phyloP scores from a whole-genome alignment of 2,329 filamentous ascomycete genomes.

The Elsinoe perseae region DNA sequence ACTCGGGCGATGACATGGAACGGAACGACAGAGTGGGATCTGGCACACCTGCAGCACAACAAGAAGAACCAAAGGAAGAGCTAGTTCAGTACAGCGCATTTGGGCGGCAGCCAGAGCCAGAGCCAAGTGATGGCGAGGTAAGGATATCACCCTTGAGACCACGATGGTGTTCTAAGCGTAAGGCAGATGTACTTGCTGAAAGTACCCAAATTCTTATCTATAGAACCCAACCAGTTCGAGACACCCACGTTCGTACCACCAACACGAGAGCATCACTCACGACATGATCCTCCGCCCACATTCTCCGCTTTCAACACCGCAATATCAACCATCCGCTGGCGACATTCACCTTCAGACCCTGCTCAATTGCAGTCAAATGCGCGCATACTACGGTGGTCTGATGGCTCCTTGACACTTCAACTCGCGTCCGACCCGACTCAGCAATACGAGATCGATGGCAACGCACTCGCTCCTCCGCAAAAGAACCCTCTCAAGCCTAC shows the following conservation, averaged over 20 bases:
- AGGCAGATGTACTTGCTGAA: conserved; percentile 59
- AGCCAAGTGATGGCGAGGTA: conserved; percentile 63
- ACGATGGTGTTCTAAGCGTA: background rate
- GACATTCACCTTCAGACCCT: conserved; percentile 57
- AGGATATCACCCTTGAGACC: conserved; percentile 6
- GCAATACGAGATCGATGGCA: conserved; percentile 67
- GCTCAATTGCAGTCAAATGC: conserved; percentile 66
- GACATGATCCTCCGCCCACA: conserved; percentile 37
- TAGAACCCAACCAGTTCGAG: conserved; percentile 61
- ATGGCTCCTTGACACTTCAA: conserved; percentile 68
- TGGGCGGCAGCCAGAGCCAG: conserved; percentile 62
- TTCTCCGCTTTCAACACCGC: conserved; percentile 57
- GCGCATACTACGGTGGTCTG: conserved; percentile 67
- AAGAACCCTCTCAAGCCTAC: conserved; percentile 43
- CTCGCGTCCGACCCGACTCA: conserved; percentile 59
- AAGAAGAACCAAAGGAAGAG: conserved; percentile 44
- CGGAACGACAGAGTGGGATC: conserved; percentile 55
- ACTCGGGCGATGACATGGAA: conserved; percentile 55
- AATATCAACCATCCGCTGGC: conserved; percentile 61
- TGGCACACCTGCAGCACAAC: conserved; percentile 40
- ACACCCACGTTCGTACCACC: conserved; percentile 58
- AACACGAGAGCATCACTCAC: conserved; percentile 49
- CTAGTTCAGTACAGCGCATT: conserved; percentile 56
- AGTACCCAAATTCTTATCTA: conserved; percentile 63
- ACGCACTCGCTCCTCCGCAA: conserved; percentile 57